Percentiles rank a stretch among this genome's conserved stretches.
Evolutionary conservation across 306 rosid genomes (phyloP).

Genomic region (Styphnolobium japonicum): DNA sequence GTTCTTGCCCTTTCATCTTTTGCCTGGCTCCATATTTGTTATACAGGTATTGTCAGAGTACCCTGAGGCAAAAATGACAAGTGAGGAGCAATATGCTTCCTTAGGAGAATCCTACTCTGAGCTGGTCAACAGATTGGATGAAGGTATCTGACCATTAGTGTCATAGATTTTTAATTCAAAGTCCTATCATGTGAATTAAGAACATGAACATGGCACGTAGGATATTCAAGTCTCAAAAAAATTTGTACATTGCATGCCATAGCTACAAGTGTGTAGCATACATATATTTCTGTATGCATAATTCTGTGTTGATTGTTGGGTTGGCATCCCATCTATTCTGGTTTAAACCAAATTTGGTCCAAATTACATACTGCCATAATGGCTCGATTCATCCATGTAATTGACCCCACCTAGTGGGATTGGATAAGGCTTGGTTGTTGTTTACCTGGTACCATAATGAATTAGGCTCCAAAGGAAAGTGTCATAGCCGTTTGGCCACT

Average conservation of each 20-base stretch:
- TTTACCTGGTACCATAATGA: neutral
- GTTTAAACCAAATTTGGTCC: neutral
- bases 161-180: too few relatives aligned
- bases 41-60: conserved; percentile 74
- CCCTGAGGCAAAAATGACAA: conserved; percentile 65
- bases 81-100: conserved; percentile 67
- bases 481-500: neutral
- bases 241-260: too few relatives aligned
- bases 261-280: neutral
- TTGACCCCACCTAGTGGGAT: too few relatives aligned
- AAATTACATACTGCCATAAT: neutral
- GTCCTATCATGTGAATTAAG: too few relatives aligned
- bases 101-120: conserved; percentile 67
- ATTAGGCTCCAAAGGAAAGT: neutral
- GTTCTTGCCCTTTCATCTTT: neutral
- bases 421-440: too few relatives aligned
- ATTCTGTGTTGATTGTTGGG: too few relatives aligned
- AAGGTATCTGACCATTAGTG: conserved; percentile 50
- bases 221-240: too few relatives aligned
- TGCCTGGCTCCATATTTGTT: conserved; percentile 1
- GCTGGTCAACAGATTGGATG: conserved; percentile 72
- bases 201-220: too few relatives aligned
- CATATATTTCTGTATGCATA: neutral
- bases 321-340: too few relatives aligned
- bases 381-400: too few relatives aligned